Evolutionary conservation across 148 eudicot genomes (phyloP).

Genomic region (Pouteria glomerata): DNA sequence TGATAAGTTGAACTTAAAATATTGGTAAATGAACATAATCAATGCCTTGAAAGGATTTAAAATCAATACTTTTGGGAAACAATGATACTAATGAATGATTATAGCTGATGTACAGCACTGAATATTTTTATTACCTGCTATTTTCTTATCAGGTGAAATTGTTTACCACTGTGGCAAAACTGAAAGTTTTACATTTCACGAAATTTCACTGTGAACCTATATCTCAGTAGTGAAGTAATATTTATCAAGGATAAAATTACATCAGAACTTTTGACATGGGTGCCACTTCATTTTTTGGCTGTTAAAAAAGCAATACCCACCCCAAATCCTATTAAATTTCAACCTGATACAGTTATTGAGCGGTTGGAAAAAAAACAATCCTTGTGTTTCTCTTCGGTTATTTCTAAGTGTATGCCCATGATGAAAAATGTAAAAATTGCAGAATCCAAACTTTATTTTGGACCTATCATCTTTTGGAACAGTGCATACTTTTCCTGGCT

Average conservation of each 20-base stretch:
- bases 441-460: background rate
- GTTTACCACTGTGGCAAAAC: background rate
- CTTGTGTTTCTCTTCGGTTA: background rate
- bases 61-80: background rate
- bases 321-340: background rate
- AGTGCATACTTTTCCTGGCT: background rate
- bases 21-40: background rate
- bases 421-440: background rate
- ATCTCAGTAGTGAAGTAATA: background rate
- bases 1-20: background rate
- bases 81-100: background rate
- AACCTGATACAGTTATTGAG: background rate
- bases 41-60: background rate
- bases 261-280: background rate
- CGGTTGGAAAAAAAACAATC: background rate
- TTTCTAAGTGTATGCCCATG: background rate
- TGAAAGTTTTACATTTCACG: background rate
- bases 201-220: background rate
- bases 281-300: background rate
- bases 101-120: background rate
- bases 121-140: background rate
- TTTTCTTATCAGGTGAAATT: background rate
- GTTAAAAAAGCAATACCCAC: background rate
- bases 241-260: background rate
- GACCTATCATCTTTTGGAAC: background rate